phyloP scores from a whole-genome alignment of 768 basidiomycete species.

The Psilocybe tampanensis region DNA sequence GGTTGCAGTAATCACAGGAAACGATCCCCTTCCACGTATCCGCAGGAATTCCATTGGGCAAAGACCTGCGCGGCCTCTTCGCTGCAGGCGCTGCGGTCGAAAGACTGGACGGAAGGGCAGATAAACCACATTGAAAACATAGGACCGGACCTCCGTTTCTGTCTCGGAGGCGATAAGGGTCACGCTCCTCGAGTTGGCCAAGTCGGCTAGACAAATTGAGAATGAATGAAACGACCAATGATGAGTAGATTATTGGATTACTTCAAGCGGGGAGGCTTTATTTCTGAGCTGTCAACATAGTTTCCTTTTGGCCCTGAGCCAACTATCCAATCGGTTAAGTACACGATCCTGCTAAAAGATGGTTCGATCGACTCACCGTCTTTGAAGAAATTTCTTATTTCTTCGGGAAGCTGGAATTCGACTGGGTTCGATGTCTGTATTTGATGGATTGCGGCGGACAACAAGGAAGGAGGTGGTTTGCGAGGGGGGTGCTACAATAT shows the following conservation, averaged over 20 bases:
- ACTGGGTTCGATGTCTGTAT: slow-evolving; percentile 70
- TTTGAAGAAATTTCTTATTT: slow-evolving; percentile 81
- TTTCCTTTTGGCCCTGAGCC: slow-evolving; percentile 76
- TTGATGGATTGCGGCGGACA: slow-evolving; percentile 73
- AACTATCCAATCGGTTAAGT: slow-evolving; percentile 48
- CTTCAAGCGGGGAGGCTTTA: slow-evolving; percentile 83
- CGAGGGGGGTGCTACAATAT: slow-evolving; percentile 62
- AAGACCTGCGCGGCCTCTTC: slow-evolving; percentile 56
- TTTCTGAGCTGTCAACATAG: slow-evolving; percentile 80
- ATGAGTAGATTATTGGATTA: slow-evolving; percentile 33
- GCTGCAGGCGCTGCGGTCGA: slow-evolving; percentile 54
- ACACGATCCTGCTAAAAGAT: slow-evolving; percentile 16
- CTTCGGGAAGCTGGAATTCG: slow-evolving; percentile 87
- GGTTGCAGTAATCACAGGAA: slow-evolving; percentile 92
- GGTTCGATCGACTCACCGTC: slow-evolving; percentile 60
- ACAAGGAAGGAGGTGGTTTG: slow-evolving; percentile 66
- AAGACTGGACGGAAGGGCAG: slow-evolving; percentile 64
- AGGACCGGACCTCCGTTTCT: slow-evolving; percentile 81
- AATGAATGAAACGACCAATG: slow-evolving; percentile 1
- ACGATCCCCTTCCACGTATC: slow-evolving; percentile 77
- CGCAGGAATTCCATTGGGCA: slow-evolving; percentile 42
- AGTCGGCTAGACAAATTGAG: slow-evolving; percentile 58
- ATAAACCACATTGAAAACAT: slow-evolving; percentile 88
- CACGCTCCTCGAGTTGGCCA: slow-evolving; percentile 89
- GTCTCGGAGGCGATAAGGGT: slow-evolving; percentile 85